phyloP scores from a whole-genome alignment of 805 yeast species.

The Cyberlindnera mrakii region DNA sequence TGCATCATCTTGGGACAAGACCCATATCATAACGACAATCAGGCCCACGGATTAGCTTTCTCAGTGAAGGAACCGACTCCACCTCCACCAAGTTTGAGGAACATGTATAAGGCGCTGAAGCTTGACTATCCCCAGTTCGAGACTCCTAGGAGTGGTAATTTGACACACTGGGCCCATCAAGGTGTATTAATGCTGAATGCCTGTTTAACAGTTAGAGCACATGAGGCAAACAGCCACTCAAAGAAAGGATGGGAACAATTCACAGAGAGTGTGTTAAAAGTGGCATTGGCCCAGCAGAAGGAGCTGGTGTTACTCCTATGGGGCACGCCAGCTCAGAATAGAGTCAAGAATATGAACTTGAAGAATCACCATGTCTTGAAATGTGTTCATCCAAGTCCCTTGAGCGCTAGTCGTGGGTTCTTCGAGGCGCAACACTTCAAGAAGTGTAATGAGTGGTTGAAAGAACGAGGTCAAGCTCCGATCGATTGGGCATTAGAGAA shows the following conservation, averaged over 20 bases:
- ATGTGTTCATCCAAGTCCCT: constrained; percentile 92
- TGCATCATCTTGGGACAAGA: constrained; percentile 91
- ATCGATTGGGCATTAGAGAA: constrained; percentile 57
- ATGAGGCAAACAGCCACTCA: constrained; percentile 89
- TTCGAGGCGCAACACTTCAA: constrained; percentile 72
- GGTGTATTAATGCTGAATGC: constrained; percentile 89
- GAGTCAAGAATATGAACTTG: constrained; percentile 26
- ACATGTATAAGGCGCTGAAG: constrained; percentile 75
- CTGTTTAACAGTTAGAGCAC: constrained; percentile 86
- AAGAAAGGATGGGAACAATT: constrained; percentile 89
- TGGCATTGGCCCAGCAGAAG: constrained; percentile 41
- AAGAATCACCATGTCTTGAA: constrained; percentile 41
- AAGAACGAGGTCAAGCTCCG: constrained; percentile 30
- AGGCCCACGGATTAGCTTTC: constrained; percentile 96
- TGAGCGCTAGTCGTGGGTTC: constrained; percentile 85
- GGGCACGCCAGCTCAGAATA: constrained; percentile 40
- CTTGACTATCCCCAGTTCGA: constrained; percentile 70
- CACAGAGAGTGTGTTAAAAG: constrained; percentile 63
- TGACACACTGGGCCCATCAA: constrained; percentile 77
- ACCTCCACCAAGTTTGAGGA: constrained; percentile 82
- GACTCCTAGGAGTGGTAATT: constrained; percentile 44
- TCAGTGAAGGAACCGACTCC: constrained; percentile 80
- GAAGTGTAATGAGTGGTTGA: constrained; percentile 74
- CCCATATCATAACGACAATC: constrained; percentile 88
- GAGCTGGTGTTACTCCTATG: constrained; percentile 23